These are phyloP conservation scores for Fusarium buxicola DNA, from an alignment of 2,329 filamentous ascomycete genomes.

Conservation along the genomic window DNA sequence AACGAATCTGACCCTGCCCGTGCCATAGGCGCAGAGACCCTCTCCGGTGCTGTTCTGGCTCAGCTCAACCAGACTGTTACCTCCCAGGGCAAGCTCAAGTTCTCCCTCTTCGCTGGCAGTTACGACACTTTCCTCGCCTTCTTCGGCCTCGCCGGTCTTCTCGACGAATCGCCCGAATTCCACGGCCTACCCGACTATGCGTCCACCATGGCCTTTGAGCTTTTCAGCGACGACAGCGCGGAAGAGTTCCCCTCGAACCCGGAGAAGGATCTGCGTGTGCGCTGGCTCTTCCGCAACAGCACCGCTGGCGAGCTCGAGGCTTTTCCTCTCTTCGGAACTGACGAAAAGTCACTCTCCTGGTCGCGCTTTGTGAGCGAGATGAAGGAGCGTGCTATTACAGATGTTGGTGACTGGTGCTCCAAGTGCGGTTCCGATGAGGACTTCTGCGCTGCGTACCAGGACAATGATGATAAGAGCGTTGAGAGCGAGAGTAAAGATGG, in stretches of 20 bases:
- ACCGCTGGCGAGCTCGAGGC: slow-evolving; percentile 45
- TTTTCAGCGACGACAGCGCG: slow-evolving; percentile 41
- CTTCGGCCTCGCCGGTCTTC: slow-evolving; percentile 47
- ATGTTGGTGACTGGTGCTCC: slow-evolving; percentile 49
- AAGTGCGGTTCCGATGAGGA: slow-evolving; percentile 43
- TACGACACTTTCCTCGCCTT: slow-evolving; percentile 54
- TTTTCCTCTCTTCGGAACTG: slow-evolving; percentile 48
- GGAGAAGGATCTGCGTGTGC: slow-evolving; percentile 46
- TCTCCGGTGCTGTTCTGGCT: slow-evolving; percentile 47
- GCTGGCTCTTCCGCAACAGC: slow-evolving; percentile 52
- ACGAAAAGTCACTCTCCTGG: slow-evolving; percentile 47
- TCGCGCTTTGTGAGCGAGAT: slow-evolving; percentile 46
- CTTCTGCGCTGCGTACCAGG: slow-evolving; percentile 50
- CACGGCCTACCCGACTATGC: slow-evolving; percentile 51
- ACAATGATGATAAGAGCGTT: slow-evolving; percentile 21
- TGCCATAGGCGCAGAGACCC: slow-evolving; percentile 49
- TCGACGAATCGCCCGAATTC: slow-evolving; percentile 46
- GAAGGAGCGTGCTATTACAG: slow-evolving; percentile 44
- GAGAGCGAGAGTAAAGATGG: slow-evolving; percentile 10
- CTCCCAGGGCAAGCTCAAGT: slow-evolving; percentile 48
- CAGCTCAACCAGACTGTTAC: slow-evolving; percentile 49
- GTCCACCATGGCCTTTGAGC: slow-evolving; percentile 52
- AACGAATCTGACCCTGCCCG: slow-evolving; percentile 46
- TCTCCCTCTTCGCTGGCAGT: slow-evolving; percentile 50
- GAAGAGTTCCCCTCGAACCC: slow-evolving; percentile 44